phyloP scores from a whole-genome alignment of 2,329 filamentous ascomycete genomes.

The Onygenales sp. region DNA sequence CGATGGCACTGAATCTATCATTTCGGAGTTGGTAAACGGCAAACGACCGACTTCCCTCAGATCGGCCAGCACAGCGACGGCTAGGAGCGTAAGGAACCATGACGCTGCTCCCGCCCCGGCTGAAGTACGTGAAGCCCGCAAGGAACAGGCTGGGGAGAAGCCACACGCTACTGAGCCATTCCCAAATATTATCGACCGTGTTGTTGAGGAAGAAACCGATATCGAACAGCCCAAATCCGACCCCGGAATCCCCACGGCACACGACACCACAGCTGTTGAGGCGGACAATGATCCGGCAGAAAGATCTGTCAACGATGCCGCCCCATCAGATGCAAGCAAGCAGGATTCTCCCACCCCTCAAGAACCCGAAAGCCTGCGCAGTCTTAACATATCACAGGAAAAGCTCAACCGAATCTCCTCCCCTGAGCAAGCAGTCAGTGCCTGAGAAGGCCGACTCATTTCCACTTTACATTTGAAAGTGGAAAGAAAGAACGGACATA shows the following conservation, averaged over 20 bases:
- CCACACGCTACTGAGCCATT: neutral
- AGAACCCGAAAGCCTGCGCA: neutral
- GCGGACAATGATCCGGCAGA: neutral
- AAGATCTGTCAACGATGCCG: neutral
- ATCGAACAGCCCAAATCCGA: neutral
- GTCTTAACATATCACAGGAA: neutral
- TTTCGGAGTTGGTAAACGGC: constrained; percentile 19
- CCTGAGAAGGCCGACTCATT: neutral
- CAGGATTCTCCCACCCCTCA: neutral
- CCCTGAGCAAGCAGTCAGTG: constrained; percentile 2
- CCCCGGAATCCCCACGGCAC: neutral
- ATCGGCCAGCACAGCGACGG: constrained; percentile 58
- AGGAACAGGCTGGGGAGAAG: neutral
- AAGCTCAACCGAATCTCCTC: neutral
- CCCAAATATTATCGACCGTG: neutral
- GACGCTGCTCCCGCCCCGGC: constrained; percentile 11
- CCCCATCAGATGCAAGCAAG: neutral
- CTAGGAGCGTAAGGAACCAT: constrained; percentile 38
- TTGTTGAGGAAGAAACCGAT: neutral
- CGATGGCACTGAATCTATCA: constrained; percentile 19
- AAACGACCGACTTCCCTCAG: constrained; percentile 53
- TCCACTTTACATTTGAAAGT: neutral
- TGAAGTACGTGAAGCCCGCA: neutral
- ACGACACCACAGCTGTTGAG: neutral
- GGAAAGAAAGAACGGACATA: neutral